phyloP scores from a whole-genome alignment of 768 basidiomycete species.

The Leucocoprinus birnbaumii region DNA sequence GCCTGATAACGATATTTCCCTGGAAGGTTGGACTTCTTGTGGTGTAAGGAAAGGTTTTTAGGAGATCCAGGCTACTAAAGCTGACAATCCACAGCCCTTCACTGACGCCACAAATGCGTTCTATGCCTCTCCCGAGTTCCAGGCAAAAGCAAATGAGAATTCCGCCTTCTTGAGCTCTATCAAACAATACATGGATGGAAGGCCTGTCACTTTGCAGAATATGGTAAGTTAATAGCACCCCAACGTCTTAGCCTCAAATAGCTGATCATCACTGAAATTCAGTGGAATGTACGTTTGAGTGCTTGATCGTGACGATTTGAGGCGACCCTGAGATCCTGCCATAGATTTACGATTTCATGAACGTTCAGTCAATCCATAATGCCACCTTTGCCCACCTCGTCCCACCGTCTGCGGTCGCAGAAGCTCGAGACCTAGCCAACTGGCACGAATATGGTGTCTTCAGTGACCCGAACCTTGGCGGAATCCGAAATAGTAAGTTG shows the following conservation, averaged over 20 bases:
- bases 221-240: slow-evolving; percentile 63
- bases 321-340: slow-evolving; percentile 18
- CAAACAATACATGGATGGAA: slow-evolving; percentile 49
- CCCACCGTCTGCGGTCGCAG: slow-evolving; percentile 46
- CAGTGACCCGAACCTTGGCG: slow-evolving; percentile 41
- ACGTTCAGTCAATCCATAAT: slow-evolving; percentile 69
- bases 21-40: slow-evolving; percentile 69
- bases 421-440: slow-evolving; percentile 61
- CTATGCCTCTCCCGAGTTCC: slow-evolving; percentile 53
- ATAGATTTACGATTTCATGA: slow-evolving; percentile 72
- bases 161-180: slow-evolving; percentile 47
- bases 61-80: not conserved
- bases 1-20: slow-evolving; percentile 54
- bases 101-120: slow-evolving; percentile 43
- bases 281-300: slow-evolving; percentile 11
- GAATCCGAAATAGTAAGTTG: slow-evolving; percentile 64
- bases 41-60: slow-evolving; percentile 30
- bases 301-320: not conserved
- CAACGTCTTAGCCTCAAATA: too few relatives aligned
- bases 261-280: not conserved
- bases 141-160: slow-evolving; percentile 39
- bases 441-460: slow-evolving; percentile 76
- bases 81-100: slow-evolving; percentile 37
- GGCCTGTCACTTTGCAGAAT: slow-evolving; percentile 49
- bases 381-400: slow-evolving; percentile 44